These are phyloP conservation scores for Lasiosphaeria hispida DNA, from an alignment of 495 filamentous ascomycete genomes.

Conservation along the genomic window DNA sequence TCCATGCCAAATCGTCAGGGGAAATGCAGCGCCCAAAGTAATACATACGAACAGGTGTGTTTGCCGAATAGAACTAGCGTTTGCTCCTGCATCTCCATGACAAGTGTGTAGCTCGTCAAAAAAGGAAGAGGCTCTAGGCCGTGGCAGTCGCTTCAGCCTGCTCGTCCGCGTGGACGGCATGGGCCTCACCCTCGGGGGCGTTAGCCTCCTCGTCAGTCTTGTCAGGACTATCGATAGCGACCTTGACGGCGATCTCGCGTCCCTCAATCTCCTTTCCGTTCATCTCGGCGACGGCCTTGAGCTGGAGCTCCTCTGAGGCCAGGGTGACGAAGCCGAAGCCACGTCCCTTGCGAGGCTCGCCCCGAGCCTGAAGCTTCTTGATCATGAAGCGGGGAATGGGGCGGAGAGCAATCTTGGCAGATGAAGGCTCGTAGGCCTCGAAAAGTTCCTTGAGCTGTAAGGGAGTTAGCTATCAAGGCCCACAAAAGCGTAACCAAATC, in stretches of 20 bases:
- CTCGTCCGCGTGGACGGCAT: conserved; percentile 37
- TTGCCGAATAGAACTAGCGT: conserved; percentile 30
- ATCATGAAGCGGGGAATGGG: conserved; percentile 99
- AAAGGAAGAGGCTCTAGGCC: conserved; percentile 23
- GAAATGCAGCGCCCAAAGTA: conserved; percentile 34
- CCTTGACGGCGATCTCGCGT: conserved; percentile 98
- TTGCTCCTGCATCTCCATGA: conserved; percentile 26
- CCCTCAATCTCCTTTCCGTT: conserved; percentile 98
- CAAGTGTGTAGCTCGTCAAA: conserved; percentile 27
- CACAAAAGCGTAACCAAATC: background rate
- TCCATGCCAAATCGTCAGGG: conserved; percentile 35
- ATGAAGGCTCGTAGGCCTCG: conserved; percentile 78
- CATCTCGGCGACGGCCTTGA: conserved; percentile 97
- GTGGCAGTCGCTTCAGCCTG: conserved; percentile 36
- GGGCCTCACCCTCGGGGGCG: conserved; percentile 40
- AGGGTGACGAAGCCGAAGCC: conserved; percentile 98
- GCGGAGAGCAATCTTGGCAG: conserved; percentile 96
- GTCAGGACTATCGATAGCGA: conserved; percentile 97
- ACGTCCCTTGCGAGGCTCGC: conserved; percentile 98
- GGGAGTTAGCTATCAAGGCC: conserved; percentile 38
- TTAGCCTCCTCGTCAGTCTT: conserved; percentile 86
- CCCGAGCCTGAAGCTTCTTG: conserved; percentile 97
- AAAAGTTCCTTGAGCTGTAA: conserved; percentile 94
- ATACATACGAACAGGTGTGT: conserved; percentile 33
- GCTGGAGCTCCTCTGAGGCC: conserved; percentile 89